Evolutionary conservation across 441 rosid genomes (phyloP), one percentile per base, ranked within the genome.

Genomic region (Populus hybrid): DNA sequence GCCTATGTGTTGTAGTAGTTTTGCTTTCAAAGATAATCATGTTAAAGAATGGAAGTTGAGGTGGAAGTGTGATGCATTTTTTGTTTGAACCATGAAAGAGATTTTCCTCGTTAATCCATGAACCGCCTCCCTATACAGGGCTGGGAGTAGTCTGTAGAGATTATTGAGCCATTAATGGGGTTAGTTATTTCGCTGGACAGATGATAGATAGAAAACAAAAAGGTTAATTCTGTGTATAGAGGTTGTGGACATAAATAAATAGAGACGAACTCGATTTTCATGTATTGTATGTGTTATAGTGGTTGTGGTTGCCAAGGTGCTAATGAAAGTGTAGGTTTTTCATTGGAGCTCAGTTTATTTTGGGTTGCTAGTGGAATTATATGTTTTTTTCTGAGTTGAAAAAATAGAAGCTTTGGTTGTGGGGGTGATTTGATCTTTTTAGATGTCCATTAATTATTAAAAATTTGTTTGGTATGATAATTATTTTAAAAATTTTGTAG

Each of bases 41-140:
- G 53, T 63, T 67, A 28, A 70, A 53, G 46, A 42, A 14, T 14
- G 28, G 65, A 75, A 75, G 78, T 68, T 53, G 71, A 69, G 72
- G 71, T 76, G 78, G 76, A 46, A 69, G 75, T 78, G 61, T 77
- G 81, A 36, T 80, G 80, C 82, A 71, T 75, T 78, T 80, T 80
- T 79, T 79, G 59, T 74, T 75, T 78, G 77, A 50, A 75, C 24
- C 34, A 67, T 16, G 70, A 36, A 16, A 65, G 78, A 67, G 71
- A 78, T 53, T 75, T 40, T 11, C 70, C 77, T 81, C 79, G 16
- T 67, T 65, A 67, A 77, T 82, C 42, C 53, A 10, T 8, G 8
- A 28, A 61, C 57, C 28, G 16, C 69, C 34, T 38, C 23, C 73
- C 42, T 35, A 20, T 36, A 42, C 24, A 24, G 67, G 70, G 72